Evolutionary conservation across 2,329 filamentous ascomycete species (phyloP).

Genomic region (Cercospora nicotianae): DNA sequence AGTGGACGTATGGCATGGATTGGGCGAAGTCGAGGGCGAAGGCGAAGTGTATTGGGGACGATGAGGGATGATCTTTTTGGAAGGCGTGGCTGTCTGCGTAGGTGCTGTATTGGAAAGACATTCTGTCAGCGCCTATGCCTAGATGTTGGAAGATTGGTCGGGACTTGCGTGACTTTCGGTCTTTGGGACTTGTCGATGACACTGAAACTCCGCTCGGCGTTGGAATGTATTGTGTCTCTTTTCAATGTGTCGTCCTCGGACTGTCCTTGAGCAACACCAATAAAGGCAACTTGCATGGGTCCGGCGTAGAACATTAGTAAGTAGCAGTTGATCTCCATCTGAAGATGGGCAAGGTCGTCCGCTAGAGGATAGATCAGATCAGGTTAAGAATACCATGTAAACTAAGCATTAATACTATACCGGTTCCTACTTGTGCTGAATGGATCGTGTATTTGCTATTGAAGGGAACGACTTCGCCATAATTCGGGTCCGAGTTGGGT

Average conservation of each 20-base stretch:
- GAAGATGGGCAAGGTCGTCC: not conserved
- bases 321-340: not conserved
- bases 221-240: not conserved
- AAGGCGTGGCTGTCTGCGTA: not conserved
- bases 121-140: not conserved
- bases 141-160: not conserved
- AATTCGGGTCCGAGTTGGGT: not conserved
- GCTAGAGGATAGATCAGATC: not conserved
- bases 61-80: not conserved
- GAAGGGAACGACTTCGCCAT: not conserved
- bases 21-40: constrained; percentile 4
- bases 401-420: too few species aligned
- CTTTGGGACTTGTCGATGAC: not conserved
- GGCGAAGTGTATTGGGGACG: not conserved
- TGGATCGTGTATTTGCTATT: not conserved
- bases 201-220: not conserved
- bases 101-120: not conserved
- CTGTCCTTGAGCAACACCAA: not conserved
- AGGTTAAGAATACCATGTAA: too few species aligned
- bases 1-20: not conserved
- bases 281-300: not conserved
- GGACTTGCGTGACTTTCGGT: not conserved
- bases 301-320: not conserved
- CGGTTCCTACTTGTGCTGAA: not conserved
- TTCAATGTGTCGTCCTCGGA: not conserved